phyloP scores from a whole-genome alignment of 148 eudicot genomes.

The Silene uniflora region DNA sequence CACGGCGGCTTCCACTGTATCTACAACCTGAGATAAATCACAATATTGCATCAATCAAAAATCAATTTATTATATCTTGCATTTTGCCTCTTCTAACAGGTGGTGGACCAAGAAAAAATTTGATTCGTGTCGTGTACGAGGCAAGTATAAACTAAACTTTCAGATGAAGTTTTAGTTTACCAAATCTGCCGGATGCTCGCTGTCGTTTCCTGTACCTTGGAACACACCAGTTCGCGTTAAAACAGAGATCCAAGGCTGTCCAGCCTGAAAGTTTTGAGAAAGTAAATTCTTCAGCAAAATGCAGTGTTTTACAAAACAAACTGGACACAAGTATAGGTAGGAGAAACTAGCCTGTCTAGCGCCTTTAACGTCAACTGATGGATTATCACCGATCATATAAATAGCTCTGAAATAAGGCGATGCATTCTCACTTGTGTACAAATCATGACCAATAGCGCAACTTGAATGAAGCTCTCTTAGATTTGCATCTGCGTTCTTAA shows the following conservation, averaged over 20 bases:
- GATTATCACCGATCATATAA: conserved; percentile 61
- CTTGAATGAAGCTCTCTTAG: conserved; percentile 33
- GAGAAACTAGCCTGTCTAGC: conserved; percentile 40
- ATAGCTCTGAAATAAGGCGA: conserved; percentile 37
- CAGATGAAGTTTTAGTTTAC: conserved; percentile 20
- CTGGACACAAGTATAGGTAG: not conserved
- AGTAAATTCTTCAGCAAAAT: not conserved
- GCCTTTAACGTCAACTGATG: conserved; percentile 53
- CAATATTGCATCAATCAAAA: not conserved
- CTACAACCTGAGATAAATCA: conserved; percentile 36
- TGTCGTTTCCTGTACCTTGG: conserved; percentile 38
- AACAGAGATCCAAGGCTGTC: conserved; percentile 55
- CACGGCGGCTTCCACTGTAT: conserved; percentile 50
- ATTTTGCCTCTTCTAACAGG: too few species aligned
- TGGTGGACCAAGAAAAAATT: not conserved
- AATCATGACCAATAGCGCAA: conserved; percentile 12
- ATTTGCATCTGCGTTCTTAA: conserved; percentile 43
- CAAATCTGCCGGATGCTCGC: conserved; percentile 45
- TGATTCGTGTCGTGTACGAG: not conserved
- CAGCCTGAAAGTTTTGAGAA: conserved; percentile 31
- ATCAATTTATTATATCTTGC: not conserved
- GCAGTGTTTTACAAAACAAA: not conserved
- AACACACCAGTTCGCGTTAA: conserved; percentile 56
- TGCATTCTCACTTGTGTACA: conserved; percentile 1
- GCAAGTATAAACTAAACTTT: not conserved